Evolutionary conservation across 306 rosid species (phyloP).

Genomic region (Rubus idaeus): DNA sequence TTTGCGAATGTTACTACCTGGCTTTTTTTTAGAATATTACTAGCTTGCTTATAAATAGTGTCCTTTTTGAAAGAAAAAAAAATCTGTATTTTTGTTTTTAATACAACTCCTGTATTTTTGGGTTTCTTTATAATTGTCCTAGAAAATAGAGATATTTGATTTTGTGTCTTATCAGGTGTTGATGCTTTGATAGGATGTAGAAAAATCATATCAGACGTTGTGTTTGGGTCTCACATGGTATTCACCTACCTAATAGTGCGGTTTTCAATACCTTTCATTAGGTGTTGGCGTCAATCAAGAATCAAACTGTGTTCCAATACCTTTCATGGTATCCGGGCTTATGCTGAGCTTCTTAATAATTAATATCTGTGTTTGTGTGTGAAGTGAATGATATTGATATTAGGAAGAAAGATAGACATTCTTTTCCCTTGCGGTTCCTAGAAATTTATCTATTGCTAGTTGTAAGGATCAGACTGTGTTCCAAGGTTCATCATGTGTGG

Average conservation of each 20-base stretch:
- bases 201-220: background rate
- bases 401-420: background rate
- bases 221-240: background rate
- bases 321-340: no score
- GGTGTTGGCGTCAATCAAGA: background rate
- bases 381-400: background rate
- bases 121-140: background rate
- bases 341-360: background rate
- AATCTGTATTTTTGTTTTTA: background rate
- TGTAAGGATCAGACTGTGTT: background rate
- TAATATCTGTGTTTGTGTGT: background rate
- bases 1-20: background rate
- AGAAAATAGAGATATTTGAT: background rate
- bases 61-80: background rate
- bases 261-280: background rate
- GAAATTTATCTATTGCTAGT: background rate
- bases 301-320: no score
- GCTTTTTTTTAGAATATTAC: background rate
- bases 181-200: background rate
- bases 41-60: background rate
- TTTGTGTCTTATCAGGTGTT: background rate
- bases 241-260: constrained; percentile 1
- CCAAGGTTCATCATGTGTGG: background rate
- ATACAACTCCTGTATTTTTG: background rate
- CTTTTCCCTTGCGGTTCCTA: background rate